These are phyloP conservation scores for Curvularia lunata DNA, from an alignment of 2,329 filamentous ascomycete genomes.

Conservation along the genomic window DNA sequence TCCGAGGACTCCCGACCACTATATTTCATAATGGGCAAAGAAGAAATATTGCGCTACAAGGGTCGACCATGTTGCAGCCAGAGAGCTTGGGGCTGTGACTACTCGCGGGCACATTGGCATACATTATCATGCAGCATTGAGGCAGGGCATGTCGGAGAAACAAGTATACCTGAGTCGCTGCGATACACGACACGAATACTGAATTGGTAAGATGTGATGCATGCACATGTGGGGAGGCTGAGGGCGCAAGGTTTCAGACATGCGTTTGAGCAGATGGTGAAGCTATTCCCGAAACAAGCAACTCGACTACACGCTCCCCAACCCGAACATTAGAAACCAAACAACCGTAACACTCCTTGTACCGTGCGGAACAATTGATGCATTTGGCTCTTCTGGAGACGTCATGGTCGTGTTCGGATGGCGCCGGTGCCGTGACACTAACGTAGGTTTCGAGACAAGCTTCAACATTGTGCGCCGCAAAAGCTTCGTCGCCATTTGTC, in stretches of 20 bases:
- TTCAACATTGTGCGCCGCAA: slow-evolving; percentile 24
- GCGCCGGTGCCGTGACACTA: slow-evolving; percentile 33
- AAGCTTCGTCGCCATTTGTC: slow-evolving; percentile 17
- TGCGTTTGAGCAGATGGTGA: slow-evolving; percentile 34
- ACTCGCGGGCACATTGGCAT: not conserved
- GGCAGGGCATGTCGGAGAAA: slow-evolving; percentile 1
- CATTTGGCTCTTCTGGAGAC: not conserved
- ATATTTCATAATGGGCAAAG: not conserved
- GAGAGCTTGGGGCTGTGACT: not conserved
- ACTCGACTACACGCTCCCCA: slow-evolving; percentile 12
- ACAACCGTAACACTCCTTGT: slow-evolving; percentile 23
- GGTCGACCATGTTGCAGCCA: not conserved
- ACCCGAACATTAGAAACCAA: slow-evolving; percentile 20
- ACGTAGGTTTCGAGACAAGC: slow-evolving; percentile 29
- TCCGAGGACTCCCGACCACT: not conserved
- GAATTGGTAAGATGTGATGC: slow-evolving; percentile 4
- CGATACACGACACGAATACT: not conserved
- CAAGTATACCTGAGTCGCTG: not conserved
- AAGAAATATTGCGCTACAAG: too few species aligned
- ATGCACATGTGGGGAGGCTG: not conserved
- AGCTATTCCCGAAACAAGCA: slow-evolving; percentile 32
- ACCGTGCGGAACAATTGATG: slow-evolving; percentile 8
- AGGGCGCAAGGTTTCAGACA: slow-evolving; percentile 37
- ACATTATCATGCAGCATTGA: not conserved
- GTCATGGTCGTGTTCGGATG: slow-evolving; percentile 4